Conservation (phyloP, 1,139 yeast genomes). For the Taphrina communis region DNA sequence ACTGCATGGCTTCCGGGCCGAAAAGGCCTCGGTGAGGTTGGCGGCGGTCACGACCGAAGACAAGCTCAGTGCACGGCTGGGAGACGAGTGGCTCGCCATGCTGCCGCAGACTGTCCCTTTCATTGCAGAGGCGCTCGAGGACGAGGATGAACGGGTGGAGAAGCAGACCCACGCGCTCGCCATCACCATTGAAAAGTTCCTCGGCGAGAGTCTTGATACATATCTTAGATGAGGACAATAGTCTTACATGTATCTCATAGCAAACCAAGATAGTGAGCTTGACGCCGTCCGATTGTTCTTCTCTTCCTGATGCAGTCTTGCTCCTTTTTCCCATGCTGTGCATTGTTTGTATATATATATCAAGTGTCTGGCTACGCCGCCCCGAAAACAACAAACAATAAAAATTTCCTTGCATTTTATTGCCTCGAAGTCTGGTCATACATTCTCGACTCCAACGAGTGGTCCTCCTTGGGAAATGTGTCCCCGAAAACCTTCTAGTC, state of each 20-base stretch:
- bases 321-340: no score
- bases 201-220: constrained; percentile 94
- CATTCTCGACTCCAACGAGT: no score
- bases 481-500: no score
- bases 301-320: no score
- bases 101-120: constrained; percentile 94
- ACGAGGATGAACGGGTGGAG: constrained; percentile 93
- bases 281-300: no score
- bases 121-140: constrained; percentile 92
- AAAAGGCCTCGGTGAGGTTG: constrained; percentile 45
- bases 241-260: background rate
- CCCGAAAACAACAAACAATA: no score
- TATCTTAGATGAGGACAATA: constrained; percentile 58
- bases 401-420: no score
- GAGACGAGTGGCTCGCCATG: constrained; percentile 90
- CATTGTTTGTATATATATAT: no score
- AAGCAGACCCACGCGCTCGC: constrained; percentile 93
- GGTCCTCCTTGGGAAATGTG: no score
- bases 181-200: constrained; percentile 84
- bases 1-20: constrained; percentile 61
- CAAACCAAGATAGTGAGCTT: no score
- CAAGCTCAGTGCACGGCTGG: constrained; percentile 83
- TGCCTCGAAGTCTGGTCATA: no score
- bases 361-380: no score
- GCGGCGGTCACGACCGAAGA: constrained; percentile 74